Percentiles rank a stretch among this genome's conserved stretches.
Evolutionary conservation across 371 early-diverging fungal genomes (phyloP).

Genomic region (Syncephalastrum racemosum): DNA sequence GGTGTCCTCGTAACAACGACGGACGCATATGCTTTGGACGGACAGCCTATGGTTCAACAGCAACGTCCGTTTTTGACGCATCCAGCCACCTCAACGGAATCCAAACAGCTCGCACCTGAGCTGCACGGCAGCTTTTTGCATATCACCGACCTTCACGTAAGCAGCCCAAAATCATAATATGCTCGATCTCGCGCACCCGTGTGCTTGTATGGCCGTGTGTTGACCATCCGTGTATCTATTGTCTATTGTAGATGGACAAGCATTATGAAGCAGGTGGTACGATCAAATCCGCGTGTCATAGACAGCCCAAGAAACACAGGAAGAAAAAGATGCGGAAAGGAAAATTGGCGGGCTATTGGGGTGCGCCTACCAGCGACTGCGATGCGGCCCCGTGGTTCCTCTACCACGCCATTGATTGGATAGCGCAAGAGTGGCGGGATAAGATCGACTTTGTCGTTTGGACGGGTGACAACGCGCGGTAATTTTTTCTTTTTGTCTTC

Average conservation of each 20-base stretch:
- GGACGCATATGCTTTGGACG: not conserved
- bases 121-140: slow-evolving; percentile 56
- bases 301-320: slow-evolving; percentile 24
- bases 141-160: slow-evolving; percentile 66
- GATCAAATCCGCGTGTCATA: slow-evolving; percentile 59
- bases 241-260: slow-evolving; percentile 41
- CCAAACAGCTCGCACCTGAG: not conserved
- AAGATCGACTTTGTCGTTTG: slow-evolving; percentile 73
- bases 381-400: slow-evolving; percentile 64
- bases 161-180: not conserved
- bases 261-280: slow-evolving; percentile 49
- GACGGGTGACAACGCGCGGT: slow-evolving; percentile 79
- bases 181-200: not conserved
- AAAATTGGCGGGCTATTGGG: slow-evolving; percentile 48
- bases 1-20: not conserved
- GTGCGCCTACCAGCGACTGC: slow-evolving; percentile 62
- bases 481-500: not conserved
- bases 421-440: slow-evolving; percentile 49
- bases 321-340: slow-evolving; percentile 23
- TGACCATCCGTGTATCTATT: not conserved
- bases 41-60: slow-evolving; percentile 1
- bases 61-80: slow-evolving; percentile 6
- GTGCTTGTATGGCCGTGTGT: not conserved
- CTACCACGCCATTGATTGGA: slow-evolving; percentile 64
- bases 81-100: not conserved